Evolutionary conservation across 306 rosid genomes (phyloP), one percentile per base, ranked within the genome.

Genomic region (Alnus rubra): DNA sequence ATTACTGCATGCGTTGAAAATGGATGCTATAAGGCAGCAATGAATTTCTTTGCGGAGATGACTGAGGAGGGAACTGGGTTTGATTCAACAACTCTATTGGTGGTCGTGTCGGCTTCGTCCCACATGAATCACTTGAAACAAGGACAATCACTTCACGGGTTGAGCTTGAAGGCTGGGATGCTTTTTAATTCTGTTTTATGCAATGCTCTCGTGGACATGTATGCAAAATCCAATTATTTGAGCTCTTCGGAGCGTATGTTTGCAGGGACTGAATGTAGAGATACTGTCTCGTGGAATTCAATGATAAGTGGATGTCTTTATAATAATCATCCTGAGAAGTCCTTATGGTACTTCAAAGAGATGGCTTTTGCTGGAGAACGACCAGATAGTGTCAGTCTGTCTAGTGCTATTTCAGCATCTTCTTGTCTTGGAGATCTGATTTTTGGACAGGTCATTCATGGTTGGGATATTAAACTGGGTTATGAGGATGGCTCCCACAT

Each of bases 21-120:
- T 74, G 84, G 84, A 13, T 83, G 63, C 71, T 77, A 75, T 68
- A 73, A 12, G 23, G 75, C 70, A 58, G 87, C 90, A 51, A 74
- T 79, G 82, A 76, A 74, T 67, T 78, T 84, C 73, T 84, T 89
- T 47, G 76, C 59, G 65, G 69, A 74, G 71, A 89, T 89, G 90
- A 52, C 77, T 54, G 65, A 76, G 50, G 76, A 47, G 6, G 78
- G 75, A 78, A 73, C 55, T 47, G 84, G 81, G 75, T 87, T 84
- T 79, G 90, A 89, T 83, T 89, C 90, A 69, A 89, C 84, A 53
- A 89, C 92, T 84, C 86, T 89, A 18, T 84, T 86, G 84, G 87
- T 89, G 65, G 79, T 84, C 81, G 82, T 81, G 67, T 87, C 86
- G 14, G 72, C 86, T 76, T 87, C 84, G 37, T 63, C 75, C 10